Percentiles rank a stretch among this genome's conserved stretches.
Evolutionary conservation across 768 basidiomycete genomes (phyloP).

Genomic region (Mycena galopus): DNA sequence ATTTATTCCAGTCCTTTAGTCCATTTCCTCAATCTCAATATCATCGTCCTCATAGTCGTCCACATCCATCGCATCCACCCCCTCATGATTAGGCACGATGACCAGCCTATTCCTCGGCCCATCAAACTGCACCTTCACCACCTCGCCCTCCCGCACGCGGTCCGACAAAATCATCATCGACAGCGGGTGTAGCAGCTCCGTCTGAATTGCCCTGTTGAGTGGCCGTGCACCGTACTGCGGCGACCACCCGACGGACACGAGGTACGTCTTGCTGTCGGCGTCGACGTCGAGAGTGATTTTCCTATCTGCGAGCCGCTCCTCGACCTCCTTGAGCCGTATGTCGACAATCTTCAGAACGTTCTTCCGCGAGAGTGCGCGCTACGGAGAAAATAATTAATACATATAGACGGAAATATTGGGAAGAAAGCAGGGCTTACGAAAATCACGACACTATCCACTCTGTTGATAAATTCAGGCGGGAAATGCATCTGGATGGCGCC

Average conservation of each 20-base stretch:
- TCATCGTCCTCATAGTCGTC: slow-evolving; percentile 68
- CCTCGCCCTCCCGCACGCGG: slow-evolving; percentile 85
- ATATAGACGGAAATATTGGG: neutral
- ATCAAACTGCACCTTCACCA: slow-evolving; percentile 81
- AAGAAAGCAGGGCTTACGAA: slow-evolving; percentile 67
- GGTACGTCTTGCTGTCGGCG: slow-evolving; percentile 79
- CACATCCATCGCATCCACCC: slow-evolving; percentile 63
- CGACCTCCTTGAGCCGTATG: slow-evolving; percentile 87
- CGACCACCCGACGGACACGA: slow-evolving; percentile 83
- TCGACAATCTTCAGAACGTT: slow-evolving; percentile 91
- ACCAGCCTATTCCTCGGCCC: slow-evolving; percentile 82
- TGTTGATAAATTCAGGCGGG: slow-evolving; percentile 93
- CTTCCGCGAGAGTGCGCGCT: slow-evolving; percentile 84
- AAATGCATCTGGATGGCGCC: slow-evolving; percentile 86
- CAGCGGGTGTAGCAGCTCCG: slow-evolving; percentile 92
- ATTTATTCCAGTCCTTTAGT: slow-evolving; percentile 41
- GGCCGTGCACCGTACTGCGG: slow-evolving; percentile 93
- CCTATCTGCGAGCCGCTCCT: slow-evolving; percentile 80
- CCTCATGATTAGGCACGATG: slow-evolving; percentile 88
- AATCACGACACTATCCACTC: slow-evolving; percentile 88
- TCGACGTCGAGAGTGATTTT: slow-evolving; percentile 88
- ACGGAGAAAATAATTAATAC: slow-evolving; percentile 33
- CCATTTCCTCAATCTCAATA: slow-evolving; percentile 80
- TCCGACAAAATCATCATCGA: slow-evolving; percentile 88
- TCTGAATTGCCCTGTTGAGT: slow-evolving; percentile 91